Conservation (phyloP, 768 basidiomycete genomes). For the Podaxis mareebaensis region DNA sequence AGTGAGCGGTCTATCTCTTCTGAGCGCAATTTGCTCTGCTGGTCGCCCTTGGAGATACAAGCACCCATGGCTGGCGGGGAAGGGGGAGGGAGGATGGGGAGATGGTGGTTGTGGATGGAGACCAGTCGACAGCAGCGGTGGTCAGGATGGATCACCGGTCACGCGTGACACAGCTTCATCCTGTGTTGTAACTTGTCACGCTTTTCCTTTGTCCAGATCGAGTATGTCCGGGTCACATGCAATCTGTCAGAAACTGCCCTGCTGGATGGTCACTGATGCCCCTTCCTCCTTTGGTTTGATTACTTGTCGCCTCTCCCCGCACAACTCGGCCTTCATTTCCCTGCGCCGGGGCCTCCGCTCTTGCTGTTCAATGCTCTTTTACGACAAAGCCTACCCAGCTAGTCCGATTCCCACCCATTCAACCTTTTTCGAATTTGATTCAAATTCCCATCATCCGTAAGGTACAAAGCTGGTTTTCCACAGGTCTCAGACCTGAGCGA, state of each 20-base stretch:
- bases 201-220: not conserved
- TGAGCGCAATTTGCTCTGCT: slow-evolving; percentile 59
- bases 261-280: not conserved
- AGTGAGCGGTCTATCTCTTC: slow-evolving; percentile 81
- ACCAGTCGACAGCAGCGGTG: slow-evolving; percentile 12
- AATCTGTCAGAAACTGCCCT: not conserved
- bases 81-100: not conserved
- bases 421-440: not conserved
- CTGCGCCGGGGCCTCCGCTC: no score
- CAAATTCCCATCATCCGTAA: not conserved
- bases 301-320: slow-evolving; percentile 1
- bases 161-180: not conserved
- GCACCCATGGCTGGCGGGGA: slow-evolving; percentile 54
- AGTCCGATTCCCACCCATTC: not conserved
- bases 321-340: not conserved
- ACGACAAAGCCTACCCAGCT: not conserved
- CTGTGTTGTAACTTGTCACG: not conserved
- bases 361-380: no score
- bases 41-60: slow-evolving; percentile 62
- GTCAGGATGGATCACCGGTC: slow-evolving; percentile 5
- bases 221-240: slow-evolving; percentile 3
- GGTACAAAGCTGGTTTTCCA: not conserved
- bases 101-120: slow-evolving; percentile 13
- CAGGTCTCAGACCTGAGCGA: not conserved
- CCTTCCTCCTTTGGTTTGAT: slow-evolving; percentile 12